Base-by-base conservation (phyloP, 1,139 yeast species). In the Blastobotrys illinoisensis region DNA sequence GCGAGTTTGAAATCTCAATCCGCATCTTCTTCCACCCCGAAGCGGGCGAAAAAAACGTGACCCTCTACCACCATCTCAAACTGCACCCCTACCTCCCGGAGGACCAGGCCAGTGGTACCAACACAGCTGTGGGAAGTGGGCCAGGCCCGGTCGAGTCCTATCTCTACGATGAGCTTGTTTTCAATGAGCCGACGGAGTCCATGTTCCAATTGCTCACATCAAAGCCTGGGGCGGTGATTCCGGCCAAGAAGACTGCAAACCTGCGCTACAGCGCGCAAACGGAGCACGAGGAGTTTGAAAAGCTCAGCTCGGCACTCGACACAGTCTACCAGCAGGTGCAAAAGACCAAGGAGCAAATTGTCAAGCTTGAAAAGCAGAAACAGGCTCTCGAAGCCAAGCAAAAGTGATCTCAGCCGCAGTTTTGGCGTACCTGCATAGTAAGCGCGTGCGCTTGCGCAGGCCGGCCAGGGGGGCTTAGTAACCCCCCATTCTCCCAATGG, bases 171-270 rank as follows among this genome's bases (percentile, higher is more conserved):
- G 99, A 93, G 68, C 74, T 93, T 44, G 97, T 93, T 9, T 93
- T 95, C 67, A 90, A 88, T 67, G 99, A 93, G 68, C 99, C 99
- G 1, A 90, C 97, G 1, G 98, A 93, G 64, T 79, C 79, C 26
- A 82, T 90, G 70, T 91, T 93, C 70, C 88, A 86, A 61, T 74
- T 84, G 6, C 76, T 93, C 63, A 88, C 97, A 9, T 72, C 79
- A 48, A 80, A 57, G 96, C 97, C 1, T 85, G 89, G 52, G 3
- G 51, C 47, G 28, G 65, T 86, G 53, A 71, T 90, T 48, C 95
- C 95, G 0, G 79, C 82, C 53, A 78, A 77, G 57, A 76, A 82
- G 55, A 65, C 79, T 1, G 78, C 74, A 49, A 76, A 75, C 16
- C 65, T 67, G 50, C 68, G 70, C 46, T 83, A 81, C 62, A 74